A percentile compares a stretch with the other conserved stretches of the same genome.
Conservation (phyloP, 2,329 filamentous ascomycete species). For the Coniochaeta hoffmannii region DNA sequence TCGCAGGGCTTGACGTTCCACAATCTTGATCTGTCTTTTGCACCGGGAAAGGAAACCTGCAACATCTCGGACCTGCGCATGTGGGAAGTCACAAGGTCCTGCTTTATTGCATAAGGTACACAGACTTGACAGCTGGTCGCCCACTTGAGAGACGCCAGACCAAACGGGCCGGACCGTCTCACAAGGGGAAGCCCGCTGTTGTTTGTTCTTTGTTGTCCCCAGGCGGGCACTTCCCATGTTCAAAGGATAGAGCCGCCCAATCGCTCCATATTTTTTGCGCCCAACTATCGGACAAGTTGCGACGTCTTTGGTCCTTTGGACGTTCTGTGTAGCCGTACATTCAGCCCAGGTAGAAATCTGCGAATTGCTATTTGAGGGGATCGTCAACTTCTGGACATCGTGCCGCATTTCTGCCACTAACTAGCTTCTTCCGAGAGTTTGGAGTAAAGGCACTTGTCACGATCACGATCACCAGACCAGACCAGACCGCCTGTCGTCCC, state of each 20-base stretch:
- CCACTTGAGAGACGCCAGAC: background rate
- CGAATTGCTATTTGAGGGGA: background rate
- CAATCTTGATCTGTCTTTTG: background rate
- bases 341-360: background rate
- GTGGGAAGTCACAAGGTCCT: background rate
- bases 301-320: background rate
- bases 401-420: background rate
- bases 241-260: background rate
- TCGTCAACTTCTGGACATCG: background rate
- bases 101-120: background rate
- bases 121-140: background rate
- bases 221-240: background rate
- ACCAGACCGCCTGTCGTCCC: background rate
- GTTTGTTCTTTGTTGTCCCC: background rate
- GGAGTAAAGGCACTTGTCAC: background rate
- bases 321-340: background rate
- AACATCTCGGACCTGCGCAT: background rate
- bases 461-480: background rate
- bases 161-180: background rate
- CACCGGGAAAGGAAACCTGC: background rate
- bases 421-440: background rate
- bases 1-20: background rate
- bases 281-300: background rate
- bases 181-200: background rate
- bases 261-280: slow-evolving; percentile 1